phyloP scores from a whole-genome alignment of 2,329 filamentous ascomycete genomes.

The Basipetospora chlamydospora region DNA sequence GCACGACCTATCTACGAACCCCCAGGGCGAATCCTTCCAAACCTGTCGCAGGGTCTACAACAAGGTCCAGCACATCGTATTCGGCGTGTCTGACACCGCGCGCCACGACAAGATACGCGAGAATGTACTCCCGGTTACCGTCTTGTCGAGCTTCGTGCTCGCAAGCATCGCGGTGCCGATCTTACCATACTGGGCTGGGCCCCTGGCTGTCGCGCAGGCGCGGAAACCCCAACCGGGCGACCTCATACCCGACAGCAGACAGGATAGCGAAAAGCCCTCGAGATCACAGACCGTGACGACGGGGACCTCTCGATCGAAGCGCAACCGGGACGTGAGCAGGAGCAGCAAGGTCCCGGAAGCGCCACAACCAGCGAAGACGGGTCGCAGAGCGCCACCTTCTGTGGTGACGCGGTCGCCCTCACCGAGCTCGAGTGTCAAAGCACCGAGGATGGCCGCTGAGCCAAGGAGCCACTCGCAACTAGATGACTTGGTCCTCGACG shows the following conservation, averaged over 20 bases:
- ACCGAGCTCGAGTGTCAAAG: conserved; percentile 9
- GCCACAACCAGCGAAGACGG: too few species aligned
- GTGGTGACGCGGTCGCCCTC: conserved; percentile 14
- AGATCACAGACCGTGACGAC: conserved; percentile 54
- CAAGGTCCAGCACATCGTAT: conserved; percentile 77
- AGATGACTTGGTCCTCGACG: conserved; percentile 39
- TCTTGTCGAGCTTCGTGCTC: conserved; percentile 67
- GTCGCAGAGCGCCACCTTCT: not conserved
- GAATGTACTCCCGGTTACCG: conserved; percentile 65
- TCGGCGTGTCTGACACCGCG: conserved; percentile 56
- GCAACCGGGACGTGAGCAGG: conserved; percentile 11
- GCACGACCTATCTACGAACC: conserved; percentile 62
- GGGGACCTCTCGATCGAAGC: conserved; percentile 33
- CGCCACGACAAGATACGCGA: conserved; percentile 66
- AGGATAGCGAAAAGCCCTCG: conserved; percentile 33
- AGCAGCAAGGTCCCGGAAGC: not conserved
- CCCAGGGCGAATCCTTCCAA: conserved; percentile 63
- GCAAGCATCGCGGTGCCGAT: conserved; percentile 62
- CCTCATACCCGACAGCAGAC: conserved; percentile 40
- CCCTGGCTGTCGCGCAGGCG: conserved; percentile 68
- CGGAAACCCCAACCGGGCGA: conserved; percentile 53
- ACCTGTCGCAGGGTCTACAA: conserved; percentile 76
- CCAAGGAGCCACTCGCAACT: conserved; percentile 32
- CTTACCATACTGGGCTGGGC: conserved; percentile 64
- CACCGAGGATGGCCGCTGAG: conserved; percentile 2